Conservation (phyloP, 306 rosid genomes). For the Cyclanthera cordifolia region DNA sequence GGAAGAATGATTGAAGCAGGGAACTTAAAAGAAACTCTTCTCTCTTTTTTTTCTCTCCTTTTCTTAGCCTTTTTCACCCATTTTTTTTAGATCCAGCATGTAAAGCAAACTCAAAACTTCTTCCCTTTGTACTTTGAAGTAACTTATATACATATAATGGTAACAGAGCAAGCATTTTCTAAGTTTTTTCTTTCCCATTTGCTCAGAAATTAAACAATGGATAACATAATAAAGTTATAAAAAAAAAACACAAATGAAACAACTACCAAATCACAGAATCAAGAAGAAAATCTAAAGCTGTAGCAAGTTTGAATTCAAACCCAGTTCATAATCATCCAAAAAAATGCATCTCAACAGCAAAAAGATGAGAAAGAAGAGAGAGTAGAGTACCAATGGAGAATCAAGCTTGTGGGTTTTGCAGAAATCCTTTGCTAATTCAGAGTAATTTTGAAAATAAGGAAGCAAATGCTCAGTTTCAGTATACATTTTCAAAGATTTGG, state of each 20-base stretch:
- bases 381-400: slow-evolving; percentile 41
- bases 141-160: neutral
- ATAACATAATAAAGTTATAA: neutral
- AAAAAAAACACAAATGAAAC: no score
- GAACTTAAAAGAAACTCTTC: slow-evolving; percentile 29
- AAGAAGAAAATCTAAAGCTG: neutral
- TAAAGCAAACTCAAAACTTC: slow-evolving; percentile 43
- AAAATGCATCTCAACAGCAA: neutral
- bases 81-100: slow-evolving; percentile 48
- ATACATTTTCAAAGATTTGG: slow-evolving; percentile 52
- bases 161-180: neutral
- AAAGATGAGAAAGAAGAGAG: neutral
- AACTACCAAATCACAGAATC: neutral
- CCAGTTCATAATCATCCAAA: slow-evolving; percentile 5
- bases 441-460: slow-evolving; percentile 52
- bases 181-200: neutral
- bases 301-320: neutral
- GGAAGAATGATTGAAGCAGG: slow-evolving; percentile 47
- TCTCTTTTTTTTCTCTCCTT: slow-evolving; percentile 20
- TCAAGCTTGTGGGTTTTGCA: slow-evolving; percentile 48
- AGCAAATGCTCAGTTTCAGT: slow-evolving; percentile 58
- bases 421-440: slow-evolving; percentile 66
- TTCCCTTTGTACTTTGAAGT: slow-evolving; percentile 15
- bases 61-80: slow-evolving; percentile 16
- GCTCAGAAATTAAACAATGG: no score